phyloP scores from a whole-genome alignment of 2,329 filamentous ascomycete species.

The Chalara sp. region DNA sequence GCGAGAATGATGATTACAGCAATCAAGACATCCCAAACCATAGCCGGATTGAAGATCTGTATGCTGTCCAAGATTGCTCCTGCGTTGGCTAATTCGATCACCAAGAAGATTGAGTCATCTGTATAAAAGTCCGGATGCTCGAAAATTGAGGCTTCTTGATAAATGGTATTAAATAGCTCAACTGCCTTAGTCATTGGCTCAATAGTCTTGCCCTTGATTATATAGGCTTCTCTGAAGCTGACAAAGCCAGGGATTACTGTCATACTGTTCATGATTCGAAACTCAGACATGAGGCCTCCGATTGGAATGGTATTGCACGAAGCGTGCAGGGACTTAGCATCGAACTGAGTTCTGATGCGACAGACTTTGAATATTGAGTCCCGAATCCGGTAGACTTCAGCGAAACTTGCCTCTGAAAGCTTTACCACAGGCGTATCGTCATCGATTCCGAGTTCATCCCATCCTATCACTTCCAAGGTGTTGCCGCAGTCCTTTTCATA shows the following conservation, averaged over 20 bases:
- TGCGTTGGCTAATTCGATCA: constrained; percentile 57
- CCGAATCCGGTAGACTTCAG: constrained; percentile 58
- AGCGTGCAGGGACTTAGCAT: constrained; percentile 12
- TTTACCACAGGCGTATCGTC: constrained; percentile 48
- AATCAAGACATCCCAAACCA: constrained; percentile 59
- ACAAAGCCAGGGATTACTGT: constrained; percentile 60
- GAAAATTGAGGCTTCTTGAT: constrained; percentile 45
- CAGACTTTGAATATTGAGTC: constrained; percentile 62
- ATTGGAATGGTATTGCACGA: constrained; percentile 17
- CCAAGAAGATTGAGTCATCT: constrained; percentile 50
- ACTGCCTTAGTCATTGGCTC: constrained; percentile 52
- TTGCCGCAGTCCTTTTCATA: constrained; percentile 14
- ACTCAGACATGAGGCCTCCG: constrained; percentile 50
- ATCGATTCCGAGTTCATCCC: constrained; percentile 49
- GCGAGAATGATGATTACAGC: constrained; percentile 53
- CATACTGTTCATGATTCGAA: constrained; percentile 57
- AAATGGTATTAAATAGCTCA: constrained; percentile 32
- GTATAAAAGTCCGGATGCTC: constrained; percentile 54
- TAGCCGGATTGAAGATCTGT: constrained; percentile 37
- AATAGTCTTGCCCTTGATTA: constrained; percentile 50
- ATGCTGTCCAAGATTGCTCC: constrained; percentile 54
- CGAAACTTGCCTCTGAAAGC: constrained; percentile 61
- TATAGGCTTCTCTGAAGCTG: constrained; percentile 57
- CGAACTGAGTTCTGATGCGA: constrained; percentile 35
- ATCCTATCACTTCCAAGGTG: constrained; percentile 23